Percentiles rank a stretch among this genome's conserved stretches.
These are phyloP conservation scores for Trichothecium roseum DNA, from an alignment of 2,329 filamentous ascomycete species.

Conservation along the genomic window DNA sequence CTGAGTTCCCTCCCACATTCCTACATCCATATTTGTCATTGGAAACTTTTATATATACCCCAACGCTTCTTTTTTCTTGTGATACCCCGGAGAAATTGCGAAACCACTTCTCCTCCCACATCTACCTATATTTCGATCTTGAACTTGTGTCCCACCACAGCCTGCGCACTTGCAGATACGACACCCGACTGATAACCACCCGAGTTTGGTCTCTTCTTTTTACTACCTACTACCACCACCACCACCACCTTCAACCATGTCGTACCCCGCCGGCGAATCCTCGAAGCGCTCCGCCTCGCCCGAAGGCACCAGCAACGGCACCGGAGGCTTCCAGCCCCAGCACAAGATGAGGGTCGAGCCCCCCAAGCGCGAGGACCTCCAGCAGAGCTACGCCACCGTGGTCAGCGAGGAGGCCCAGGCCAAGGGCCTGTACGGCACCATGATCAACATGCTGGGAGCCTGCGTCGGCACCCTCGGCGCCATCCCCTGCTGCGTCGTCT, in stretches of 20 bases:
- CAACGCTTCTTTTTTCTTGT: constrained; percentile 8
- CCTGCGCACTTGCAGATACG: too few relatives aligned
- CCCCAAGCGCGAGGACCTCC: constrained; percentile 72
- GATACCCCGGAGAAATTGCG: too few relatives aligned
- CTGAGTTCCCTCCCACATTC: constrained; percentile 1
- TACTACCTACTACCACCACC: background rate
- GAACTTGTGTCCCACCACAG: too few relatives aligned
- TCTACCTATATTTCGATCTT: too few relatives aligned
- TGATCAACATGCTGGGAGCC: constrained; percentile 71
- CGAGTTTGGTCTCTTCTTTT: background rate
- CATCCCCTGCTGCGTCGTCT: constrained; percentile 82
- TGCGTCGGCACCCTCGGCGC: constrained; percentile 72
- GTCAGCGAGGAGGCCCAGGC: constrained; percentile 55
- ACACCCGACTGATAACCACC: too few relatives aligned
- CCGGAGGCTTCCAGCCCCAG: constrained; percentile 36
- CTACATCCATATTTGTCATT: too few relatives aligned
- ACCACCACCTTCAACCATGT: constrained; percentile 2
- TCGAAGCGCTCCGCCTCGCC: constrained; percentile 15
- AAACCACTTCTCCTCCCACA: too few relatives aligned
- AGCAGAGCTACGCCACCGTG: constrained; percentile 64
- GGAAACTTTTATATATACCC: constrained; percentile 10
- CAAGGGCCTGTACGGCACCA: constrained; percentile 80
- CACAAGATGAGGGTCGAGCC: constrained; percentile 64
- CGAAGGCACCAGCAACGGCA: constrained; percentile 5
- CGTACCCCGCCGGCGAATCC: constrained; percentile 10